These are phyloP conservation scores for Cryptomeria japonica DNA, from an alignment of 75 land plant genomes.

Conservation along the genomic window DNA sequence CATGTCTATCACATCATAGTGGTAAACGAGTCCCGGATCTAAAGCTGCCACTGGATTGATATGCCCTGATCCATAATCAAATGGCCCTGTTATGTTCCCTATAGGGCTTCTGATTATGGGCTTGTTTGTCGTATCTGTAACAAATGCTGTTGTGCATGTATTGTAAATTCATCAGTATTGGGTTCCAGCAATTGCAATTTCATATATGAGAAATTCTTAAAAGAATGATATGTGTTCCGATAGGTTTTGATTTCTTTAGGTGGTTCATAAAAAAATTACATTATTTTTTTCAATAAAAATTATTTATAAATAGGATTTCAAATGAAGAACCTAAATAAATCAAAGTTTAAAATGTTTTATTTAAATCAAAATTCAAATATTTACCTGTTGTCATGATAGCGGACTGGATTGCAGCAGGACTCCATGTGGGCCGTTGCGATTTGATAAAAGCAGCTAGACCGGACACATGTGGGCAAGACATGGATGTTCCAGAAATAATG, in stretches of 20 bases:
- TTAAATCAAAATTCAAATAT: too few relatives aligned
- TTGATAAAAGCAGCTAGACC: slow-evolving; percentile 56
- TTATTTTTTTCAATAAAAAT: too few relatives aligned
- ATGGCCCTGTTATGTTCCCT: slow-evolving; percentile 37
- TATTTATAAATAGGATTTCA: too few relatives aligned
- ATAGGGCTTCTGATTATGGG: slow-evolving; percentile 28
- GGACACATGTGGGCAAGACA: slow-evolving; percentile 66
- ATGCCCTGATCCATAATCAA: slow-evolving; percentile 58
- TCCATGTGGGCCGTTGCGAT: slow-evolving; percentile 49
- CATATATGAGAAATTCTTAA: too few relatives aligned
- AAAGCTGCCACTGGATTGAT: slow-evolving; percentile 36
- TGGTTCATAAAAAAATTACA: too few relatives aligned
- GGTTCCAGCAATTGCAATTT: too few relatives aligned
- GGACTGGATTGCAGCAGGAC: slow-evolving; percentile 66
- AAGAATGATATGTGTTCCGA: too few relatives aligned
- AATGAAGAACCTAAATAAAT: too few relatives aligned
- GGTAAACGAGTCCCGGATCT: slow-evolving; percentile 58
- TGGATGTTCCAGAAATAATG: slow-evolving; percentile 74
- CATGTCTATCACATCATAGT: slow-evolving; percentile 30
- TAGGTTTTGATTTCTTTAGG: too few relatives aligned
- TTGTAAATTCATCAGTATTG: neutral
- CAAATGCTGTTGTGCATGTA: slow-evolving; percentile 29
- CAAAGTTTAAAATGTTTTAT: too few relatives aligned
- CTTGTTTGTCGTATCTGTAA: slow-evolving; percentile 22
- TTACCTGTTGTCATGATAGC: slow-evolving; percentile 73